Evolutionary conservation across 441 rosid species (phyloP), one percentile per base, ranked within the genome.

Genomic region (Eutrema salsugineum): DNA sequence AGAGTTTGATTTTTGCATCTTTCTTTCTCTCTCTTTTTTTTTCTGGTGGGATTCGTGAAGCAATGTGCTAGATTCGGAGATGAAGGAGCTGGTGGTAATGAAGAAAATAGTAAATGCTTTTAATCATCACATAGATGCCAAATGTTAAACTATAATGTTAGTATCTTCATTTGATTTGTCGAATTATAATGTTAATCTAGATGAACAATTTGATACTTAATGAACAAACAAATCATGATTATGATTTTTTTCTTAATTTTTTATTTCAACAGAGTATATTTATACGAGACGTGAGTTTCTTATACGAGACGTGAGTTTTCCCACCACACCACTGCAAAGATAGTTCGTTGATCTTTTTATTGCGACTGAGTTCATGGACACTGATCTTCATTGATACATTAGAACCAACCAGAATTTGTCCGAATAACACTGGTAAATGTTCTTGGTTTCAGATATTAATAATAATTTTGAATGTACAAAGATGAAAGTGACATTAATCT

Each of bases 31-130:
- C 11, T 6, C 12, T 68, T 22, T 11, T 5, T 4, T 5, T 30
- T 22, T 4, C 24, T 22, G 24, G 6, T 19, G 17, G 35, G 30
- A 19, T 64, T 63, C 56, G 78, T 78, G 79, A 67, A 94, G 98
- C 81, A 92, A 98, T 80, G 88, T 89, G 76, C 38, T 87, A 84
- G 91, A 95, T 78, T 74, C 89, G 76, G 97, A 88, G 88, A 91
- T 95, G 66, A 87, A 88, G 24, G 99, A 95, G 84, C 79, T 84
- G 77, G 92, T 93, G 16, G 99, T 98, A 62, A 78, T 95, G 54
- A 93, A 95, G 96, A 95, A 95, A 83, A 95, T 95, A 35, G 93
- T 96, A 0, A 88, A 88, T 75, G 96, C 98, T 20, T 95, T 95
- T 60, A 98, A 95, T 72, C 91, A 93, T 56, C 84, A 88, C 66